Evolutionary conservation across 139 green algal species (phyloP), one percentile per base, ranked within the genome.

Genomic region (Micromonas pusilla): DNA sequence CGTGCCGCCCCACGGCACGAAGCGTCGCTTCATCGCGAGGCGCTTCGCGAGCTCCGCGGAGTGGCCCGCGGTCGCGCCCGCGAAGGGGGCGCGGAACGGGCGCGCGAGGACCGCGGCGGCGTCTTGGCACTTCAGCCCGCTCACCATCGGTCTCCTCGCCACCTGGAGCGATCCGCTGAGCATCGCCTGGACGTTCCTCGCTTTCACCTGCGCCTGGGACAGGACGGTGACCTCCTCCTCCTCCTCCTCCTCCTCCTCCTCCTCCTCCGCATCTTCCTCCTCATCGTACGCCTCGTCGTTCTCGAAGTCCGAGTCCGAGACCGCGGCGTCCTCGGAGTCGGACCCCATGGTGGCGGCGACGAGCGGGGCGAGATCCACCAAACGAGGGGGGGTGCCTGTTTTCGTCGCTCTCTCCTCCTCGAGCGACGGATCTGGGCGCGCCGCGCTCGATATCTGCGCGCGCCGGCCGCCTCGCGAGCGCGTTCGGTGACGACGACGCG

Each of bases 1-100:
- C 13, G 45, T 72, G 16, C n/a, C 26, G 5, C 65, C 66, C 38
- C 65, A 81, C 52, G 76, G 65, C 34, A 76, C 38, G 37, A 76
- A 76, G 16, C 68, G 37, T 13, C 32, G 39, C 1, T 65, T 19
- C 25, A 31, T n/a, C 16, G 62, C 60, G 21, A 80, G 38, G 32
- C 60, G 6, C 4, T 60, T 23, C 33, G 16, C 20, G n/a, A 80
- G 66, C 37, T 54, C 72, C 19, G 72, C 72, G 39, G 72, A 36
- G 26, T 32, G 38, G 20, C 6, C 33, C 20, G 28, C 36, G 23
- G 68, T 26, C 72, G 72, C 34, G 31, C 53, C 23, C 52, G 52
- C 39, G 19, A 57, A 53, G 9, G 52, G 72, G 2, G 72, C 23
- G n/a, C 32, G 37, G 30, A 67, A 67, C 25, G 52, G n/a, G 39